A percentile compares a stretch with the other conserved stretches of the same genome.
Conservation (phyloP, 139 green algal genomes). For the Tetratostichococcus sp. region DNA sequence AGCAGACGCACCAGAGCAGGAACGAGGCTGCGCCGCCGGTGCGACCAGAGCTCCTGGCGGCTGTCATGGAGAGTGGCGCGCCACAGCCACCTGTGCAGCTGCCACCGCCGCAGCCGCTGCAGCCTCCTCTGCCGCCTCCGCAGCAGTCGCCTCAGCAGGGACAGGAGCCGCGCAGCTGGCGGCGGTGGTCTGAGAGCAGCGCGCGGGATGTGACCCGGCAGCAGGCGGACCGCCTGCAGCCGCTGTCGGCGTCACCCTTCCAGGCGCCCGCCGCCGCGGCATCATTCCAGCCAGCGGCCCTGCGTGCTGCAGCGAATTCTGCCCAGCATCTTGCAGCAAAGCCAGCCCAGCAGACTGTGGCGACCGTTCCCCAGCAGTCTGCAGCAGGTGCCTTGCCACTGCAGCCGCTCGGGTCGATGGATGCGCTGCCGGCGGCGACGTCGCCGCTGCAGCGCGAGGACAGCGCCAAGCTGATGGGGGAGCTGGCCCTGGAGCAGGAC, state of each 20-base stretch:
- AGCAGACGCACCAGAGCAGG: no score
- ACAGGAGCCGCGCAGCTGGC: background rate
- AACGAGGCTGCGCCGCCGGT: background rate
- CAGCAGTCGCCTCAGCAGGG: background rate
- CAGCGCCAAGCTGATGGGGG: background rate
- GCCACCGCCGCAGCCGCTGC: background rate
- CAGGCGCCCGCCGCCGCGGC: no score
- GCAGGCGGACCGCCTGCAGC: background rate
- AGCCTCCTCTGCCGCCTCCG: no score
- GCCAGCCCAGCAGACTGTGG: no score
- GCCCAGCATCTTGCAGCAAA: no score
- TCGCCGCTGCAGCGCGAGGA: no score
- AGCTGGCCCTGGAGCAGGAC: background rate
- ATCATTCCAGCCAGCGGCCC: no score
- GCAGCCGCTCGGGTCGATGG: no score
- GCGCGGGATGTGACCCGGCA: background rate
- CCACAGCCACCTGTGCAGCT: background rate
- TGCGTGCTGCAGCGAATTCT: no score
- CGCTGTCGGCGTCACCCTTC: background rate
- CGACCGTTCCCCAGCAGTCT: no score
- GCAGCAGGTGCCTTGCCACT: no score
- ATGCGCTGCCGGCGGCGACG: no score
- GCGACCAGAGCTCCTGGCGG: background rate
- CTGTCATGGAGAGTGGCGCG: background rate
- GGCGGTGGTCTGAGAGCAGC: background rate